Base-by-base conservation (phyloP, 1,139 yeast species). In the Taphrina deformans region DNA sequence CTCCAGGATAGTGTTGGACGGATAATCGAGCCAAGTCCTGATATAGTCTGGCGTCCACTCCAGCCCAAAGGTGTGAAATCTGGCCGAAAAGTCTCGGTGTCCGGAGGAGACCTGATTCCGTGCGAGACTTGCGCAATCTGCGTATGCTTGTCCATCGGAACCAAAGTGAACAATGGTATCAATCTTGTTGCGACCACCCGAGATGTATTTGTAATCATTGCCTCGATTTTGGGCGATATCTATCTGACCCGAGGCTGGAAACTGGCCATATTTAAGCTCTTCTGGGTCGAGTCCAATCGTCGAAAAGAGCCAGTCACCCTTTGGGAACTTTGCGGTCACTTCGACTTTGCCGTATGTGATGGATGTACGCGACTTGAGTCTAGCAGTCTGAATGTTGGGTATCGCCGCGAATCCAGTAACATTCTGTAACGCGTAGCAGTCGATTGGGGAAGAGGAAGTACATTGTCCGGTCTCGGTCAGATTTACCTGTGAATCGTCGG, bases 291-390 rank as follows among this genome's bases (percentile, higher is more conserved):
- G 65, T 63, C 69, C 67, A 31, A 68, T 66, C 7, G 70, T 69
- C 2, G 70, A 69, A 65, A 69, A 68, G 23, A 68, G 9, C 70
- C 70, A 68, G 58, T 68, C 70, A 21, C 70, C 70, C 14, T 18
- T 38, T 3, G 70, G 69, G 24, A 68, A 33, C 44, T 61, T 58
- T 12, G 70, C 70, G n/a, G 58, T 40, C 29, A 68, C 68, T 23
- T 66, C 69, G 40, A 66, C 68, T 40, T 65, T 66, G 35, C 70
- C 70, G 50, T 55, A 67, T 29, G 52, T 61, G 53, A 68, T 61
- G 44, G 33, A 3, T 4, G n/a, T 35, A 16, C 55, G 50, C 23
- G 70, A 64, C 26, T 62, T 58, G 26, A 68, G 55, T 5, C 69
- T 62, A 2, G 70, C 70, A 5, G 70, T 67, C 52, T 52, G 65